Percentiles rank a stretch among this genome's conserved stretches.
phyloP scores from a whole-genome alignment of 1,284 basidiomycete species.

The Tausonia pullulans region DNA sequence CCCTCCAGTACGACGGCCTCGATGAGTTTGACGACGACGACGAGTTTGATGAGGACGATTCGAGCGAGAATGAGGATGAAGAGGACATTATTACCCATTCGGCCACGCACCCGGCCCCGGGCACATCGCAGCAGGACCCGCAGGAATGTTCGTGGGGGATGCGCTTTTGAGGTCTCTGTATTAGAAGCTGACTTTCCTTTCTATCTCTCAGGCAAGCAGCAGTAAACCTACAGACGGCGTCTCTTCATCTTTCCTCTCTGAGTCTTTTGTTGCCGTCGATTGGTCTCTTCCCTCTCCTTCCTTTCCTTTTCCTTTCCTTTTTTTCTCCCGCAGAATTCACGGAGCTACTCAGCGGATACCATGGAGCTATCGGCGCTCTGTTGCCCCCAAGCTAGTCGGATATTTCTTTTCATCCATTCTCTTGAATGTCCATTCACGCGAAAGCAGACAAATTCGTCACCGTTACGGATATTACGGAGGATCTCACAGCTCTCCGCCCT shows the following conservation, averaged over 20 bases:
- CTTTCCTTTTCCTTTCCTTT: too few species aligned
- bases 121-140: constrained; percentile 39
- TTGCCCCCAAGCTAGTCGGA: too few species aligned
- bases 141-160: constrained; percentile 48
- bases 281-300: not conserved
- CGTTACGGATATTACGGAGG: too few species aligned
- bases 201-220: constrained; percentile 47
- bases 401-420: too few species aligned
- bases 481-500: too few species aligned
- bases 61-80: constrained; percentile 29
- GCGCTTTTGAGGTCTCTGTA: not conserved
- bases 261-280: not conserved
- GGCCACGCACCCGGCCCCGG: constrained; percentile 3
- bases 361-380: too few species aligned
- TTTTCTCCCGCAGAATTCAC: too few species aligned
- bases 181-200: not conserved
- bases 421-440: too few species aligned
- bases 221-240: constrained; percentile 38
- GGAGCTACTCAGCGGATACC: too few species aligned
- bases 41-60: constrained; percentile 32
- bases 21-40: constrained; percentile 61
- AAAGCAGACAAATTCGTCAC: too few species aligned
- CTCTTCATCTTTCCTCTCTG: too few species aligned
- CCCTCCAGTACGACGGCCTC: constrained; percentile 76
- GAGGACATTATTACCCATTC: constrained; percentile 7